Evolutionary conservation across 2,329 filamentous ascomycete genomes (phyloP).

Genomic region (Berkeleyomyces basicola): DNA sequence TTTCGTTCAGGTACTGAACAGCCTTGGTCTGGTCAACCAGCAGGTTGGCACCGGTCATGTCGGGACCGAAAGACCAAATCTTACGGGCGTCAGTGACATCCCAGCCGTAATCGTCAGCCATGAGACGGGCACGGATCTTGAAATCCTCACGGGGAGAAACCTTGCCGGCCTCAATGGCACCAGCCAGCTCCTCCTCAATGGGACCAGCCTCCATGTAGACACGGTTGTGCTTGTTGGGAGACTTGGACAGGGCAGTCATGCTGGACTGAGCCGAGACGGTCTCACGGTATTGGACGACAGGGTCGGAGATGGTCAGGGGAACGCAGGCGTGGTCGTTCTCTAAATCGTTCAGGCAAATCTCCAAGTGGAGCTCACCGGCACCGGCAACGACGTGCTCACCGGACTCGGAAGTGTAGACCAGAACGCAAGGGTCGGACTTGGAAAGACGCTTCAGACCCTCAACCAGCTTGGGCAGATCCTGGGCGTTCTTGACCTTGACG

Average conservation of each 20-base stretch:
- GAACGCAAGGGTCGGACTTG: conserved; percentile 97
- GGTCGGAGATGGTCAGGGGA: conserved; percentile 93
- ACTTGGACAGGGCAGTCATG: conserved; percentile 97
- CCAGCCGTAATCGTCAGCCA: conserved; percentile 96
- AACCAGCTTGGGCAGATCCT: conserved; percentile 98
- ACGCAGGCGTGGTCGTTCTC: conserved; percentile 99
- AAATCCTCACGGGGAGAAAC: conserved; percentile 93
- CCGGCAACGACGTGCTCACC: conserved; percentile 98
- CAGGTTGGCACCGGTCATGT: conserved; percentile 95
- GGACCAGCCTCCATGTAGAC: conserved; percentile 89
- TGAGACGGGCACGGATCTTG: conserved; percentile 90
- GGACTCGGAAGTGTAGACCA: conserved; percentile 75
- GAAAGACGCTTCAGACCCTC: conserved; percentile 99
- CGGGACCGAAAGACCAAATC: conserved; percentile 99
- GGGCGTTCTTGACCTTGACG: conserved; percentile 99
- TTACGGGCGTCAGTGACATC: conserved; percentile 99
- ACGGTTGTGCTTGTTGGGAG: conserved; percentile 99
- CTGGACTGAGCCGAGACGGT: conserved; percentile 69
- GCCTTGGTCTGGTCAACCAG: conserved; percentile 99
- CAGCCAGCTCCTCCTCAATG: conserved; percentile 77
- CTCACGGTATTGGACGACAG: conserved; percentile 97
- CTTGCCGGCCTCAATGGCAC: conserved; percentile 82
- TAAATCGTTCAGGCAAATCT: conserved; percentile 99
- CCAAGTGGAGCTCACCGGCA: conserved; percentile 97
- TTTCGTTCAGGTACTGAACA: conserved; percentile 99